Percentiles rank a stretch among this genome's conserved stretches.
These are phyloP conservation scores for Hanseniaspora vineae DNA, from an alignment of 805 yeast species.

Conservation along the genomic window DNA sequence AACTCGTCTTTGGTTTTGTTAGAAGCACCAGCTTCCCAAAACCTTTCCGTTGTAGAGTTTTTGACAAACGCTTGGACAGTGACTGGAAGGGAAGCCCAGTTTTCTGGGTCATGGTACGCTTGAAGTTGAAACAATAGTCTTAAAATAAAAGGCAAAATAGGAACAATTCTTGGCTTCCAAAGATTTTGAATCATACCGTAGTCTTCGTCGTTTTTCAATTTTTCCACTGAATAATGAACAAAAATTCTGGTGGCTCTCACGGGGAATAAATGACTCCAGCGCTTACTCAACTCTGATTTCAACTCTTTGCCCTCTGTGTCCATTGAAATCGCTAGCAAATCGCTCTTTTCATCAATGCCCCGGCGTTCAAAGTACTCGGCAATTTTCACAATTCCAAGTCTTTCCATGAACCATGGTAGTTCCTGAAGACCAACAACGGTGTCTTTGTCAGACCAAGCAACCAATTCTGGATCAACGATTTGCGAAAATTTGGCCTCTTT, in stretches of 20 bases:
- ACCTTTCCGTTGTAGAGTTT: constrained; percentile 80
- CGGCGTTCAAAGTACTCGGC: constrained; percentile 81
- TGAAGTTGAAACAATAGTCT: constrained; percentile 83
- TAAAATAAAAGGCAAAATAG: constrained; percentile 81
- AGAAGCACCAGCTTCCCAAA: constrained; percentile 98
- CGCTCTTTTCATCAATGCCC: constrained; percentile 64
- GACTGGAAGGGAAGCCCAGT: constrained; percentile 77
- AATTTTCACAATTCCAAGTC: constrained; percentile 87
- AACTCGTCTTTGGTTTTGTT: constrained; percentile 89
- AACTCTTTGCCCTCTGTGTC: constrained; percentile 76
- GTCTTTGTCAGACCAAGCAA: constrained; percentile 85
- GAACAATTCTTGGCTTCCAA: constrained; percentile 91
- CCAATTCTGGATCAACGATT: constrained; percentile 86
- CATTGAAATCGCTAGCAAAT: constrained; percentile 67
- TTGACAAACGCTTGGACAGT: constrained; percentile 89
- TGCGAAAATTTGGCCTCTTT: constrained; percentile 68
- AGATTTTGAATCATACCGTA: constrained; percentile 50
- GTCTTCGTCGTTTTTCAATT: constrained; percentile 66
- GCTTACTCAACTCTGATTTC: constrained; percentile 68
- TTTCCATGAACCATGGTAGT: constrained; percentile 96
- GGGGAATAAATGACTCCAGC: constrained; percentile 92
- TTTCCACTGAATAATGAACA: constrained; percentile 90
- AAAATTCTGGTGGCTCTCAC: constrained; percentile 90
- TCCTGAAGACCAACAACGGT: constrained; percentile 84
- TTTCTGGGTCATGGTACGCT: constrained; percentile 85